These are phyloP conservation scores for Pyracantha coccinea DNA, from an alignment of 331 rosid genomes.

Conservation along the genomic window DNA sequence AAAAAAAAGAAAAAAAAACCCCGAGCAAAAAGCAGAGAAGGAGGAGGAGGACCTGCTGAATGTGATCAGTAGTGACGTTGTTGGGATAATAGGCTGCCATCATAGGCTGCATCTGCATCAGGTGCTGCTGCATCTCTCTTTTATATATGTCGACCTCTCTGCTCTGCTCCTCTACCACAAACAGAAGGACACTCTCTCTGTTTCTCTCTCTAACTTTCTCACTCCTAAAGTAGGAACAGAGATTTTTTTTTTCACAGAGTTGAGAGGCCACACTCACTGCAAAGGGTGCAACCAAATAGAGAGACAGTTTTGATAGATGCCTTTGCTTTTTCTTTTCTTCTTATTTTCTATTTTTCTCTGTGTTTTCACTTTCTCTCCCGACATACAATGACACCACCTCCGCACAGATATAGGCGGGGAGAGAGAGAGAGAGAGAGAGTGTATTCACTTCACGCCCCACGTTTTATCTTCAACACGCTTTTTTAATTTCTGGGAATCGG, in stretches of 20 bases:
- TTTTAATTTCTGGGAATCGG: neutral
- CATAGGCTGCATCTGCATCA: conserved; percentile 99
- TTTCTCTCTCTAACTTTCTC: conserved; percentile 22
- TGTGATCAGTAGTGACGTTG: conserved; percentile 99
- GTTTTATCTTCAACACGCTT: fast-evolving
- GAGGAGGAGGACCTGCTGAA: conserved; percentile 73
- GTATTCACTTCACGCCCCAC: neutral
- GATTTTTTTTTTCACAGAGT: neutral
- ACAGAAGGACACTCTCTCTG: conserved; percentile 14
- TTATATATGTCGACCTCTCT: conserved; percentile 1
- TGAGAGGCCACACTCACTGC: conserved; percentile 21
- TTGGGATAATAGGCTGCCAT: conserved; percentile 97
- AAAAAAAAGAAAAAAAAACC: neutral
- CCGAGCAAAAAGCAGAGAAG: conserved; percentile 3
- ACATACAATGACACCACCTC: conserved; percentile 20
- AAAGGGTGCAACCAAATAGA: conserved; percentile 22
- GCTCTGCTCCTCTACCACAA: neutral
- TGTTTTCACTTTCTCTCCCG: conserved; percentile 12
- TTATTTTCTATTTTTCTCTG: neutral
- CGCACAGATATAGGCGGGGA: conserved; percentile 11
- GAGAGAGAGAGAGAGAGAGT: conserved; percentile 12
- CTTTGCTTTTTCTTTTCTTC: conserved; percentile 1
- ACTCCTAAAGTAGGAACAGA: conserved; percentile 17
- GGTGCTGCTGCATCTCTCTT: conserved; percentile 94
- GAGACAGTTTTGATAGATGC: conserved; percentile 12